These are phyloP conservation scores for Russula compacta DNA, from an alignment of 768 basidiomycete genomes.

Conservation along the genomic window DNA sequence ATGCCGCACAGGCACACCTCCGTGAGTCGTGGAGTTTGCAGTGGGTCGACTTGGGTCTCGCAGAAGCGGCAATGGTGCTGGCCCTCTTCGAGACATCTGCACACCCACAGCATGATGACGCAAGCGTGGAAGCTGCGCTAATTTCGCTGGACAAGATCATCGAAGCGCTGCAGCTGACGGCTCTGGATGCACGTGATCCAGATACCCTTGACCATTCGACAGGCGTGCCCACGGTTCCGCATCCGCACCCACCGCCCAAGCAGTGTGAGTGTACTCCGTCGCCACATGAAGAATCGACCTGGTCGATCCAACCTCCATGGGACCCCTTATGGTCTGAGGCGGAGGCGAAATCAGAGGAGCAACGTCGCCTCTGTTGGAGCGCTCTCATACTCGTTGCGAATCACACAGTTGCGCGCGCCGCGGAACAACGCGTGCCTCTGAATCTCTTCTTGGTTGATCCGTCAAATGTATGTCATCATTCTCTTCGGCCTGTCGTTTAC, in stretches of 20 bases:
- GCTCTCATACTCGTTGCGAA: constrained; percentile 59
- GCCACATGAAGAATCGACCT: constrained; percentile 33
- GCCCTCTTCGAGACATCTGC: constrained; percentile 71
- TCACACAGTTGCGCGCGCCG: constrained; percentile 60
- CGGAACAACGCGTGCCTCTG: constrained; percentile 49
- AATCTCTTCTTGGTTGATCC: constrained; percentile 55
- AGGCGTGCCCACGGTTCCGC: constrained; percentile 39
- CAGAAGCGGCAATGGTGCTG: constrained; percentile 68
- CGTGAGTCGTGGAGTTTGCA: constrained; percentile 41
- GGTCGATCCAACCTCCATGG: constrained; percentile 53
- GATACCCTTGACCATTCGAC: constrained; percentile 39
- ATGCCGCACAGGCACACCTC: constrained; percentile 46
- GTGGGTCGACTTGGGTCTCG: constrained; percentile 54
- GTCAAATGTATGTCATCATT: constrained; percentile 43
- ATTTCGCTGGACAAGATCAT: constrained; percentile 58
- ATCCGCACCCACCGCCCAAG: constrained; percentile 20
- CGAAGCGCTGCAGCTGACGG: constrained; percentile 43
- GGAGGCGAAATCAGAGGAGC: constrained; percentile 58
- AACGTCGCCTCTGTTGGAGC: constrained; percentile 69
- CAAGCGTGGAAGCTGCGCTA: constrained; percentile 45
- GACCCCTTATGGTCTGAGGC: constrained; percentile 43
- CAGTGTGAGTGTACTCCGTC: constrained; percentile 40
- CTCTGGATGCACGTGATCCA: constrained; percentile 47
- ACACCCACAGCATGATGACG: constrained; percentile 53
- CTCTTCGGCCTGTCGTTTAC: neutral